A percentile compares a stretch with the other conserved stretches of the same genome.
These are phyloP conservation scores for Lasiodiplodia sp. DNA, from an alignment of 2,329 filamentous ascomycete genomes.

Conservation along the genomic window DNA sequence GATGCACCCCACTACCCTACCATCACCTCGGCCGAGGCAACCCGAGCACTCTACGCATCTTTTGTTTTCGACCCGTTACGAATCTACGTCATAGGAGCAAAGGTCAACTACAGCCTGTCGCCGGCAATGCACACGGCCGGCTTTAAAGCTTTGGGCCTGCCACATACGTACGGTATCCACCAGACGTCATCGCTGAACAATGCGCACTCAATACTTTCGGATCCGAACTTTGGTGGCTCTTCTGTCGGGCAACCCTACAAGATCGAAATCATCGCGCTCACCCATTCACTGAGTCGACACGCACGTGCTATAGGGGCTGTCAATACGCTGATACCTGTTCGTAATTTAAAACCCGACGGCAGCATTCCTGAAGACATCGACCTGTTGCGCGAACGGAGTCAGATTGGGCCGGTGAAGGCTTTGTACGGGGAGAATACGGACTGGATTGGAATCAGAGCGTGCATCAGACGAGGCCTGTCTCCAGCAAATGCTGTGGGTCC, in stretches of 20 bases:
- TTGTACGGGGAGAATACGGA: constrained; percentile 83
- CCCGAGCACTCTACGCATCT: constrained; percentile 69
- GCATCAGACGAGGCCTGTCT: constrained; percentile 74
- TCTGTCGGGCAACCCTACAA: constrained; percentile 78
- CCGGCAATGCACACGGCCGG: constrained; percentile 80
- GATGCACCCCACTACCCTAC: constrained; percentile 42
- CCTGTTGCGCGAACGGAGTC: constrained; percentile 65
- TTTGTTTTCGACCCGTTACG: constrained; percentile 74
- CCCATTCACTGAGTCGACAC: constrained; percentile 73
- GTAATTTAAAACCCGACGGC: constrained; percentile 64
- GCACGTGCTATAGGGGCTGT: constrained; percentile 78
- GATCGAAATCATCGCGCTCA: constrained; percentile 70
- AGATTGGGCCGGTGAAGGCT: constrained; percentile 70
- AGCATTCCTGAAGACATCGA: constrained; percentile 62
- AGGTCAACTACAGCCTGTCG: constrained; percentile 75
- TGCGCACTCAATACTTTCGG: constrained; percentile 68
- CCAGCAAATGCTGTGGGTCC: constrained; percentile 68
- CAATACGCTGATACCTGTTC: constrained; percentile 77
- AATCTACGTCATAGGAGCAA: constrained; percentile 77
- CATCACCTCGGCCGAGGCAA: constrained; percentile 69
- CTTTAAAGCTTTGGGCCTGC: constrained; percentile 70
- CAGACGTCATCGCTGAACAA: constrained; percentile 69
- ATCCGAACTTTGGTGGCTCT: constrained; percentile 74
- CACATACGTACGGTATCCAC: constrained; percentile 70
- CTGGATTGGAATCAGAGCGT: constrained; percentile 80